Evolutionary conservation across 2,329 filamentous ascomycete genomes (phyloP), one percentile per base, ranked within the genome.

Genomic region (Aspergillus nomiae): DNA sequence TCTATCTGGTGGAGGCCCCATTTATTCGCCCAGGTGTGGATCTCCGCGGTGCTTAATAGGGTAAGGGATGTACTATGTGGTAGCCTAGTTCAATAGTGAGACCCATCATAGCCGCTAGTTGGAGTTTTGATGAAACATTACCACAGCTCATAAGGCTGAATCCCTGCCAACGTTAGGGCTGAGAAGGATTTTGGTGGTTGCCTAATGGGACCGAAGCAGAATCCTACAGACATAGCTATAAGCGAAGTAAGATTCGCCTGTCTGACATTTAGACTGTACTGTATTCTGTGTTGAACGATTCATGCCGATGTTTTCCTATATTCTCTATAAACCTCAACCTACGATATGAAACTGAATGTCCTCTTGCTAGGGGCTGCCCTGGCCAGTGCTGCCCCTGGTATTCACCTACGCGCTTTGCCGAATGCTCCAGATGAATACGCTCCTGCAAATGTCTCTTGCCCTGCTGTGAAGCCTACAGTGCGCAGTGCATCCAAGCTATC

Each of bases 391-490:
- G 12, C 24, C 46, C 46, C 46, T 19, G 6, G 24, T 30, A 24
- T 24, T 28, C 24, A 50, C 14, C 11, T 28, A 14, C 79, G 84
- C 56, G 83, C 83, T 5, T 72, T 84, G 0, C 84, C 86, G 1
- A 82, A 87, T 70, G 84, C 86, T 53, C 83, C 89, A 10, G 83
- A 91, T 72, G 87, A 87, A 67, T 97, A 97, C 76, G 86, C 87
- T 2, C 94, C 94, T 0, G 80, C 84, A 28, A 74, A 78, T 2
- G 89, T 92, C 43, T 77, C 85, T 67, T 97, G 94, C 72, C 92
- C 93, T 4, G 79, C 82, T 9, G 82, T 81, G 24, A 84, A 86
- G 55, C 94, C 94, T 1, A 83, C 82, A 0, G 86, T 97, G 58
- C 89, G 94, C 68, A 78, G 77, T 34, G 92, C 91, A 55, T 78